These are phyloP conservation scores for Diaporthe destruens DNA, from an alignment of 2,329 filamentous ascomycete genomes.

Conservation along the genomic window DNA sequence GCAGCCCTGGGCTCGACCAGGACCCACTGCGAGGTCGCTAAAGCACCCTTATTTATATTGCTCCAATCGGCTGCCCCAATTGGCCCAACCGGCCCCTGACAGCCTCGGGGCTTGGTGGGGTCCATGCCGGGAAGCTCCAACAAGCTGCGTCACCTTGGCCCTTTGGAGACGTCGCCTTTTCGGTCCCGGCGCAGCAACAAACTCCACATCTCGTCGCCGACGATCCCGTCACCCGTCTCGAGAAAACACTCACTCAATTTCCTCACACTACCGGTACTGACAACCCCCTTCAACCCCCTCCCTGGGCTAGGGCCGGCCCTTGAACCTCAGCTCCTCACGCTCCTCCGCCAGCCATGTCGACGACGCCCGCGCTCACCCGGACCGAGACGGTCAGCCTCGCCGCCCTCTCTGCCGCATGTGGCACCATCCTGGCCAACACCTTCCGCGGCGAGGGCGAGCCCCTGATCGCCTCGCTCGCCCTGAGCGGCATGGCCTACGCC, in stretches of 20 bases:
- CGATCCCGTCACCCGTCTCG: not conserved
- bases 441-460: slow-evolving; percentile 90
- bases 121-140: slow-evolving; percentile 23
- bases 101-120: slow-evolving; percentile 6
- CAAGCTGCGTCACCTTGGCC: slow-evolving; percentile 31
- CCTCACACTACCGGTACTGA: not conserved
- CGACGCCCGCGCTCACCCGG: slow-evolving; percentile 57
- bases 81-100: slow-evolving; percentile 5
- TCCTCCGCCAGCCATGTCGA: slow-evolving; percentile 34
- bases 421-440: slow-evolving; percentile 82
- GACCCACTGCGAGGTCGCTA: slow-evolving; percentile 37
- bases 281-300: not conserved
- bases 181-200: not conserved
- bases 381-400: slow-evolving; percentile 68
- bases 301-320: slow-evolving; percentile 18
- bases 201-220: slow-evolving; percentile 1
- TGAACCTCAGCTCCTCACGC: not conserved
- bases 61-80: slow-evolving; percentile 35
- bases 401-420: slow-evolving; percentile 75
- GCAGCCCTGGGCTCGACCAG: not conserved
- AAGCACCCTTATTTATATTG: slow-evolving; percentile 29
- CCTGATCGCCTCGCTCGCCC: slow-evolving; percentile 86
- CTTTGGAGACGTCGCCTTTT: slow-evolving; percentile 38
- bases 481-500: slow-evolving; percentile 87
- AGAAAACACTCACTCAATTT: not conserved